Conservation (phyloP, 2,329 filamentous ascomycete species). For the Colletotrichum sansevieriae region DNA sequence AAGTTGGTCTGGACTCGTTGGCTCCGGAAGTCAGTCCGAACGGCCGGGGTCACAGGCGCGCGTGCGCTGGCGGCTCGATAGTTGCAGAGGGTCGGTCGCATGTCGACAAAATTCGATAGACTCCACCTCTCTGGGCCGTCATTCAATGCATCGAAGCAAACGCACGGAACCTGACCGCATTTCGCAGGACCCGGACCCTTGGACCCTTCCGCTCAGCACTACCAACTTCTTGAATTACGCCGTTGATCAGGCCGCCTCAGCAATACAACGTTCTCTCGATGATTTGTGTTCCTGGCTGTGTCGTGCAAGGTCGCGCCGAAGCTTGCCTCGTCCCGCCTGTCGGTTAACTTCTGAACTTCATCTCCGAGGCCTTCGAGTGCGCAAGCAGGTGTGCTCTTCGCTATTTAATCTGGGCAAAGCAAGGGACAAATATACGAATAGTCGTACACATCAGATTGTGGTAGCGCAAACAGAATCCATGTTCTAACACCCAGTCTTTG, state of each 20-base stretch:
- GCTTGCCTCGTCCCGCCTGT: constrained; percentile 3
- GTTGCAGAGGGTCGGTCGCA: background rate
- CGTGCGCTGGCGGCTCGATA: constrained; percentile 3
- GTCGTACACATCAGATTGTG: constrained; percentile 10
- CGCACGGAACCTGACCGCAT: background rate
- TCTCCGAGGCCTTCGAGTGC: background rate
- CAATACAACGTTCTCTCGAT: background rate
- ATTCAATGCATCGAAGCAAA: constrained; percentile 6
- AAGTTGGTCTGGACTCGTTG: background rate
- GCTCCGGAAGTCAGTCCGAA: background rate
- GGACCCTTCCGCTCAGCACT: constrained; percentile 20
- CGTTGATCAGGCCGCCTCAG: no score
- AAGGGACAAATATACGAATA: constrained; percentile 16
- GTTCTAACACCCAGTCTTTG: background rate
- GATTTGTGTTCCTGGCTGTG: background rate
- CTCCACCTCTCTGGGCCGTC: constrained; percentile 6
- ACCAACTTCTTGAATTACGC: no score
- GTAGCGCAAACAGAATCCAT: no score
- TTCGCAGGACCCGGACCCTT: background rate
- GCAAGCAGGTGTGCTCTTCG: background rate
- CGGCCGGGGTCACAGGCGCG: background rate
- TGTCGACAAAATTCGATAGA: constrained; percentile 1
- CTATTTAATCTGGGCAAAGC: background rate
- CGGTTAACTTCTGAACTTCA: constrained; percentile 6
- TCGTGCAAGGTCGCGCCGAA: constrained; percentile 1